A percentile compares a stretch with the other conserved stretches of the same genome.
These are phyloP conservation scores for Yarrowia sp. DNA, from an alignment of 805 yeast species.

Conservation along the genomic window DNA sequence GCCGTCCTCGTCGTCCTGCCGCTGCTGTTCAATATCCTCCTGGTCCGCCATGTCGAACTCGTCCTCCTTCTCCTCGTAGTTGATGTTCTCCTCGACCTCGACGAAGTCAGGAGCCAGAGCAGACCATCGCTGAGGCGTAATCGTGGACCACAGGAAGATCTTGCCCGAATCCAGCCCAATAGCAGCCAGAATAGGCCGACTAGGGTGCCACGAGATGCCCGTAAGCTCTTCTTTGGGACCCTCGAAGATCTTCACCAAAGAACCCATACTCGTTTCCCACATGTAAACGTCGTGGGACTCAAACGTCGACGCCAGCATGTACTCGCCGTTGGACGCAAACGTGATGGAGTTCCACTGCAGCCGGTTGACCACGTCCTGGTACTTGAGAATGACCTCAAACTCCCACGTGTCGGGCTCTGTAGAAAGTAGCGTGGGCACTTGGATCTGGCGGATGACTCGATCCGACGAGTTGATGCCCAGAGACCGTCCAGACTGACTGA, in stretches of 20 bases:
- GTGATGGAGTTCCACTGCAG: conserved; percentile 84
- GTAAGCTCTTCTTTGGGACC: conserved; percentile 87
- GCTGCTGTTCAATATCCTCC: conserved; percentile 58
- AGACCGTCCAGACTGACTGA: conserved; percentile 57
- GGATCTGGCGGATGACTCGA: conserved; percentile 37
- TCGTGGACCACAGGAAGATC: conserved; percentile 76
- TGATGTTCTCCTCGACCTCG: conserved; percentile 87
- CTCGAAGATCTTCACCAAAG: conserved; percentile 83
- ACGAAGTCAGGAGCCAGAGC: conserved; percentile 96
- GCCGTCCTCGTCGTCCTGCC: conserved; percentile 60
- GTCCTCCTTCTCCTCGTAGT: conserved; percentile 83
- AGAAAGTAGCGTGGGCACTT: conserved; percentile 34
- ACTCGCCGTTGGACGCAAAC: conserved; percentile 74
- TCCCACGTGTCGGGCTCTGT: conserved; percentile 45
- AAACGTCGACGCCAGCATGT: conserved; percentile 81
- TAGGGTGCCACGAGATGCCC: conserved; percentile 83
- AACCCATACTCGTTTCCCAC: conserved; percentile 89
- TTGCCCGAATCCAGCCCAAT: conserved; percentile 83
- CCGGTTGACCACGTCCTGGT: conserved; percentile 85
- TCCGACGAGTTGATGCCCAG: conserved; percentile 39
- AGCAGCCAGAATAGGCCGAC: conserved; percentile 70
- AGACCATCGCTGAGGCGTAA: conserved; percentile 90
- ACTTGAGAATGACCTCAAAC: conserved; percentile 71
- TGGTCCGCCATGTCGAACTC: conserved; percentile 81
- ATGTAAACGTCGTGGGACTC: conserved; percentile 88